A percentile compares a stretch with the other conserved stretches of the same genome.
Conservation (phyloP, 139 green algal genomes). For the Ettlia oleoabundans region DNA sequence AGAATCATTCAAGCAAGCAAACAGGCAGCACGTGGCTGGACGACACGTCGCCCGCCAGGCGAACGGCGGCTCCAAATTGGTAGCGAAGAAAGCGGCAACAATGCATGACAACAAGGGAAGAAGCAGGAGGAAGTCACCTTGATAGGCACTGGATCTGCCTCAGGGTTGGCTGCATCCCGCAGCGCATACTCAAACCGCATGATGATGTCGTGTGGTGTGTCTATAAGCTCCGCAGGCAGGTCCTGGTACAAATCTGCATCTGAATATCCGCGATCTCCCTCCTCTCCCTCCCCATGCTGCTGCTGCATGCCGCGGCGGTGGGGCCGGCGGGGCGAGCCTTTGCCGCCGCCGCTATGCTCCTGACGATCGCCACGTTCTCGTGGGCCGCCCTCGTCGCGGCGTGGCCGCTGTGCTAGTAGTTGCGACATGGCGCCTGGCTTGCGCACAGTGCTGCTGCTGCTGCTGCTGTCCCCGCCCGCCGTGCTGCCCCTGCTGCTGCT, state of each 20-base stretch:
- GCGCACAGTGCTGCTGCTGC: neutral
- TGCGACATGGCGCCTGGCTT: slow-evolving; percentile 15
- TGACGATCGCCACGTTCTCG: neutral
- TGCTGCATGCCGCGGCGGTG: too few species aligned
- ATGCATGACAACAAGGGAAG: too few species aligned
- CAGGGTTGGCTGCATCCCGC: neutral
- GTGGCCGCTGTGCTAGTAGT: neutral
- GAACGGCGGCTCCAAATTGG: too few species aligned
- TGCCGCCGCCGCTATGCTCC: neutral
- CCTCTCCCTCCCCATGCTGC: neutral
- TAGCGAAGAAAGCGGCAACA: too few species aligned
- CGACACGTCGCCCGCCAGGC: too few species aligned
- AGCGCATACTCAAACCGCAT: neutral
- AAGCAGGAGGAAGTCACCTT: neutral
- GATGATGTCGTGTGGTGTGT: neutral
- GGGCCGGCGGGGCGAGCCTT: neutral
- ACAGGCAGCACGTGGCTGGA: too few species aligned
- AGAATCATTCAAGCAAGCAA: too few species aligned
- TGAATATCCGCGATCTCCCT: too few species aligned
- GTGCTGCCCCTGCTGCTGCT: too few species aligned
- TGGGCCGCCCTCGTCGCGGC: neutral
- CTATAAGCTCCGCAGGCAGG: neutral
- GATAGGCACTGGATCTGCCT: neutral
- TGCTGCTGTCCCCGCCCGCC: neutral
- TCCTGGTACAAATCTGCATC: neutral